phyloP scores from a whole-genome alignment of 2,329 filamentous ascomycete species.

The Cytospora mali region DNA sequence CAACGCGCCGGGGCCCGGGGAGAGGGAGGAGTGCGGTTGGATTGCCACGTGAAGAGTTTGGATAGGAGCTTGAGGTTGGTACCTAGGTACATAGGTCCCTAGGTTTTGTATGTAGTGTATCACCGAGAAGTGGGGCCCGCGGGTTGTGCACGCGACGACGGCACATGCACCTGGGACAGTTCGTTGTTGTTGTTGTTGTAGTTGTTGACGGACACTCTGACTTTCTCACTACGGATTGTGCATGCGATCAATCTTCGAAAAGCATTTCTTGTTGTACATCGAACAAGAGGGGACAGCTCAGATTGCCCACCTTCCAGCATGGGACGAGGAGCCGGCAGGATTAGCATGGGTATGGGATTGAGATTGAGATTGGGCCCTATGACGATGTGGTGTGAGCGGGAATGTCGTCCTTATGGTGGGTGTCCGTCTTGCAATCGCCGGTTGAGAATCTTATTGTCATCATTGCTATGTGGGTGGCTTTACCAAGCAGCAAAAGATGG shows the following conservation, averaged over 20 bases:
- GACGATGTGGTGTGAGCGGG: conserved; percentile 17
- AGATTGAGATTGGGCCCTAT: conserved; percentile 13
- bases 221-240: background rate
- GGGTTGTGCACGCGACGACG: background rate
- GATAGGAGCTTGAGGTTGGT: background rate
- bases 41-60: conserved; percentile 12
- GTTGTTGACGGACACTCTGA: background rate
- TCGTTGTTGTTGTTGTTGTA: too few species aligned
- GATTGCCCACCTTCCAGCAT: background rate
- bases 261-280: too few species aligned
- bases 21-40: background rate
- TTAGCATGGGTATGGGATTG: too few species aligned
- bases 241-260: background rate
- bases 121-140: conserved; percentile 4
- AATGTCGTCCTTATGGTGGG: background rate
- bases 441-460: background rate
- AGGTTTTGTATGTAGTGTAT: background rate
- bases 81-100: too few species aligned
- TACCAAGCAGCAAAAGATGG: background rate
- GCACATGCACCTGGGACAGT: too few species aligned
- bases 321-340: background rate
- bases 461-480: background rate
- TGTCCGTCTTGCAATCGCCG: background rate
- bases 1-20: background rate
- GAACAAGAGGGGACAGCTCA: too few species aligned